Evolutionary conservation across 2,329 filamentous ascomycete species (phyloP).

Genomic region (Lecanicillium sp.): DNA sequence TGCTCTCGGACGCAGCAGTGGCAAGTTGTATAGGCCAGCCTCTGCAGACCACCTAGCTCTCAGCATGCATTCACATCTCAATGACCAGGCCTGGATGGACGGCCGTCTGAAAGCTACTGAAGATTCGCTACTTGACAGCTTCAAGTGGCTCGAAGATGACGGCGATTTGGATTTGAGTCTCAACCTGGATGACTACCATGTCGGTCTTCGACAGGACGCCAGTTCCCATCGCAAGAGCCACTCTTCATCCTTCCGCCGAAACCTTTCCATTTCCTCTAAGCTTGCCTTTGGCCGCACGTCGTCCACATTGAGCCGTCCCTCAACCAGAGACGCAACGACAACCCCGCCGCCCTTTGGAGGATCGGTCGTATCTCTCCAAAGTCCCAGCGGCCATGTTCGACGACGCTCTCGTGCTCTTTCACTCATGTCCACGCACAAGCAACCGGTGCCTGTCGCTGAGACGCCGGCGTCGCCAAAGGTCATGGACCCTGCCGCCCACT

Average conservation of each 20-base stretch:
- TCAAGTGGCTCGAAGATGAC: slow-evolving; percentile 68
- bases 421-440: slow-evolving; percentile 41
- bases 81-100: slow-evolving; percentile 11
- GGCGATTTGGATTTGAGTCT: slow-evolving; percentile 61
- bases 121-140: slow-evolving; percentile 56
- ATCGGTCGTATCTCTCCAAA: slow-evolving; percentile 15
- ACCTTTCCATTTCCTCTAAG: slow-evolving; percentile 61
- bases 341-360: slow-evolving; percentile 7
- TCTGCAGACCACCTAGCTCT: slow-evolving; percentile 9
- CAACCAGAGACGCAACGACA: slow-evolving; percentile 31
- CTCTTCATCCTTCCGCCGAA: slow-evolving; percentile 59
- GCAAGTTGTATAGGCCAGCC: slow-evolving; percentile 5
- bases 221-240: slow-evolving; percentile 32
- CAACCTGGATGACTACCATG: slow-evolving; percentile 62
- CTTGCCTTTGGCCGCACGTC: slow-evolving; percentile 53
- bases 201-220: slow-evolving; percentile 47
- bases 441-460: slow-evolving; percentile 18
- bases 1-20: slow-evolving; percentile 5
- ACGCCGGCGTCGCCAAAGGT: slow-evolving; percentile 23
- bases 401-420: slow-evolving; percentile 49
- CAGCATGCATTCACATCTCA: slow-evolving; percentile 17
- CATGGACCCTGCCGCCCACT: slow-evolving; percentile 70
- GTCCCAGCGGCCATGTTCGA: slow-evolving; percentile 30
- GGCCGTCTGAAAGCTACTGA: slow-evolving; percentile 25
- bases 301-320: slow-evolving; percentile 40